Evolutionary conservation across 345 rosid genomes (phyloP).

Genomic region (Salix viminalis): DNA sequence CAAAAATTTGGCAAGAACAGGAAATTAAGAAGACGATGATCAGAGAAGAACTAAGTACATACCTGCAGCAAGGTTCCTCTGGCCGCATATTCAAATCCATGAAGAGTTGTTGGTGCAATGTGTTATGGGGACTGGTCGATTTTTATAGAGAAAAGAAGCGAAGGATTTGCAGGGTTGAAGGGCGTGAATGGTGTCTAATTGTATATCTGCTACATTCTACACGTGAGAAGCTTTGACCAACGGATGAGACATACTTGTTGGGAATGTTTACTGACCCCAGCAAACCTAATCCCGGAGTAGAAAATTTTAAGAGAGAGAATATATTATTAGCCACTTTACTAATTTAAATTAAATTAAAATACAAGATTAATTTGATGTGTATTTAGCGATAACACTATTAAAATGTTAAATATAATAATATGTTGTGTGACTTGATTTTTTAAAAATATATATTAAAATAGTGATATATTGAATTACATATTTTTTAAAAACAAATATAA

Average conservation of each 20-base stretch:
- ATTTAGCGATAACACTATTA: too few species aligned
- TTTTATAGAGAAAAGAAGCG: conserved; percentile 21
- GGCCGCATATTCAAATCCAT: not conserved
- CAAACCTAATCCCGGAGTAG: conserved; percentile 6
- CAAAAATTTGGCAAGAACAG: not conserved
- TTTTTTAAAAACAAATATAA: too few species aligned
- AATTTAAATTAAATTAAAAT: too few species aligned
- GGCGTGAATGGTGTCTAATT: not conserved
- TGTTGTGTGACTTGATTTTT: too few species aligned
- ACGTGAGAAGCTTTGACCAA: conserved; percentile 34
- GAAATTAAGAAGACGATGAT: not conserved
- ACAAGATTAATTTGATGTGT: too few species aligned
- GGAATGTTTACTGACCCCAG: conserved; percentile 8
- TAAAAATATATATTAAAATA: too few species aligned
- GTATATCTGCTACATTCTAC: conserved; percentile 15
- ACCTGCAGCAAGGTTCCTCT: not conserved
- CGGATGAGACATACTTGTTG: conserved; percentile 16
- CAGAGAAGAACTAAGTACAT: not conserved
- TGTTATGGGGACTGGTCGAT: not conserved
- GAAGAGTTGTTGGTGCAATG: not conserved
- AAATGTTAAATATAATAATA: too few species aligned
- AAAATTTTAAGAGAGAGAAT: too few species aligned
- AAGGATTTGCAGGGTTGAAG: not conserved
- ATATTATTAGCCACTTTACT: too few species aligned
- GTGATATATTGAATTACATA: too few species aligned